phyloP scores from a whole-genome alignment of 2,329 filamentous ascomycete genomes.

The Lomentospora prolificans region DNA sequence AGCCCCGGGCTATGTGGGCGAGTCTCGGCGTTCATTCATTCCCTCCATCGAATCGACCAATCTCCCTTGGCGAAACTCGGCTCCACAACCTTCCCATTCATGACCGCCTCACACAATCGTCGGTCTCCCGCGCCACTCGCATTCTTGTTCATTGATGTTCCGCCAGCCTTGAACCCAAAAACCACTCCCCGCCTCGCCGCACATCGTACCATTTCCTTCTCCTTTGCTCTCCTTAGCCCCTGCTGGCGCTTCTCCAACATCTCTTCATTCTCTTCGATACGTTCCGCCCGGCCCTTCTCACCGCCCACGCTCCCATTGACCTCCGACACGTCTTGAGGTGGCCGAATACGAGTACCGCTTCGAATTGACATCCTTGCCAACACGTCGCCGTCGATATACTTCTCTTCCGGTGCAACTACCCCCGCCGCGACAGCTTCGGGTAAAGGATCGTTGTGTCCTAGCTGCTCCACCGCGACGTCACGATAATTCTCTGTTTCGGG shows the following conservation, averaged over 20 bases:
- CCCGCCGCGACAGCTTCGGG: constrained; percentile 1
- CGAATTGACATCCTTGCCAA: constrained; percentile 24
- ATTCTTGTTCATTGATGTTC: neutral
- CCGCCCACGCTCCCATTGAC: constrained; percentile 48
- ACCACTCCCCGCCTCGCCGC: constrained; percentile 51
- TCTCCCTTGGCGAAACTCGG: constrained; percentile 52
- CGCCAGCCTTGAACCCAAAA: constrained; percentile 34
- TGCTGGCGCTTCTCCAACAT: constrained; percentile 37
- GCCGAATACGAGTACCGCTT: constrained; percentile 25
- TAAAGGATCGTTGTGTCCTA: constrained; percentile 19
- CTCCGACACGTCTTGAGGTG: constrained; percentile 30
- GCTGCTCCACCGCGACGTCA: constrained; percentile 27
- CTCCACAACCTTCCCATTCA: constrained; percentile 48
- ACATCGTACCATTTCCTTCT: constrained; percentile 50
- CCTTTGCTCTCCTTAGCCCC: constrained; percentile 32
- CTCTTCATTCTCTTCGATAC: constrained; percentile 39
- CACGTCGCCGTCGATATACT: constrained; percentile 32
- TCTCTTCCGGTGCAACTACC: constrained; percentile 15
- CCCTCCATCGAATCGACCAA: constrained; percentile 48
- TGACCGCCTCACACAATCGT: constrained; percentile 47
- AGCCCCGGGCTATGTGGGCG: too few relatives aligned
- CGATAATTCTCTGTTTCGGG: constrained; percentile 28
- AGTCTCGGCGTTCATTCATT: constrained; percentile 18
- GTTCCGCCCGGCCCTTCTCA: constrained; percentile 43
- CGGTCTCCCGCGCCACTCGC: constrained; percentile 14